Conservation (phyloP, 2,329 filamentous ascomycete species). For the Epichloe glyceriae region DNA sequence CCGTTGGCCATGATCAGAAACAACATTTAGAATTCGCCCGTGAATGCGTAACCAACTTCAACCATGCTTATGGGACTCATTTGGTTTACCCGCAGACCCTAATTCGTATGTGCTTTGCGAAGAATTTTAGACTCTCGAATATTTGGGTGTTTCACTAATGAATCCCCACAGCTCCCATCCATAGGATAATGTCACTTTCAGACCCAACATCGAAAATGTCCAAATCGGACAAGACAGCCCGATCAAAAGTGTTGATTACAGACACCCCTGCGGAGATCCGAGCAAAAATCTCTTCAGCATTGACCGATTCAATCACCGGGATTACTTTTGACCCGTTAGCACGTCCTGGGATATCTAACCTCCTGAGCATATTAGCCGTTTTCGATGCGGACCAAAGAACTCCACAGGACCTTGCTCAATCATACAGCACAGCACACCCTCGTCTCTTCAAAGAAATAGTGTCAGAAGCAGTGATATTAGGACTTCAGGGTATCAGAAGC, state of each 20-base stretch:
- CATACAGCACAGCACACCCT: slow-evolving; percentile 24
- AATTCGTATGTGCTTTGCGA: slow-evolving; percentile 40
- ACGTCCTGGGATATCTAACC: slow-evolving; percentile 76
- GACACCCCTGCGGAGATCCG: slow-evolving; percentile 52
- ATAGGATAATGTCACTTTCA: slow-evolving; percentile 80
- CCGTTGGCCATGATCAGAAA: slow-evolving; percentile 87
- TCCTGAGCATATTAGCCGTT: slow-evolving; percentile 67
- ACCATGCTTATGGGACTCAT: slow-evolving; percentile 54
- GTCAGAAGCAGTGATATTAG: slow-evolving; percentile 40
- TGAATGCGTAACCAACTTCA: slow-evolving; percentile 78
- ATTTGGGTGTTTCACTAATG: background rate
- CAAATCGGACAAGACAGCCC: slow-evolving; percentile 62
- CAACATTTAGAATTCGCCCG: slow-evolving; percentile 92
- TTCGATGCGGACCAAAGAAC: slow-evolving; percentile 37
- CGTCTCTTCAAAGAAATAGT: slow-evolving; percentile 38
- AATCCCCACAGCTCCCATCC: slow-evolving; percentile 51
- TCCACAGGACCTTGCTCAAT: slow-evolving; percentile 26
- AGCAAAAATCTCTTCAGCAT: slow-evolving; percentile 55
- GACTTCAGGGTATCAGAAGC: slow-evolving; percentile 41
- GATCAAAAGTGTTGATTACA: slow-evolving; percentile 72
- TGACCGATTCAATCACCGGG: slow-evolving; percentile 57
- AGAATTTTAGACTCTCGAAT: background rate
- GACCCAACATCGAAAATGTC: slow-evolving; percentile 82
- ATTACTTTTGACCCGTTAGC: slow-evolving; percentile 58
- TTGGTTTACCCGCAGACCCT: slow-evolving; percentile 57